Evolutionary conservation across 2,329 filamentous ascomycete species (phyloP).

Genomic region (Nannizzia gypsea): DNA sequence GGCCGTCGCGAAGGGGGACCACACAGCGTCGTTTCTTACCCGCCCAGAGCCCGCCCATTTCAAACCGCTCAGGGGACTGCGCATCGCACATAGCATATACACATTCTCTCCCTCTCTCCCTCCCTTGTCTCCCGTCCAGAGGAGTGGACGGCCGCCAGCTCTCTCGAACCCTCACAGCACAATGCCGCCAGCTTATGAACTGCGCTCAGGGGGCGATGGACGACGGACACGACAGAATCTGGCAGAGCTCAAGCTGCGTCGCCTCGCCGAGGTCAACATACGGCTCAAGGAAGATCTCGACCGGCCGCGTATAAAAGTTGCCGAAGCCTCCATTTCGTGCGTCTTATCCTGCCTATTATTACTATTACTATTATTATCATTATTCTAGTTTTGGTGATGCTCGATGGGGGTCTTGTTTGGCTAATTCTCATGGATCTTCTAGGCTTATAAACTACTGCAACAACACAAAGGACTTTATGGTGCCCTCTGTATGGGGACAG

Average conservation of each 20-base stretch:
- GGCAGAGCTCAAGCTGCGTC: slow-evolving; percentile 93
- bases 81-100: neutral
- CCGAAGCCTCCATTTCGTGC: slow-evolving; percentile 79
- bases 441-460: slow-evolving; percentile 98
- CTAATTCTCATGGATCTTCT: slow-evolving; percentile 10
- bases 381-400: too few relatives aligned
- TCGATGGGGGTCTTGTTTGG: too few relatives aligned
- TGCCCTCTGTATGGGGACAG: slow-evolving; percentile 88
- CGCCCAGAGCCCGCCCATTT: neutral
- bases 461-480: slow-evolving; percentile 97
- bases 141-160: neutral
- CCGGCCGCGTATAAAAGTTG: slow-evolving; percentile 87
- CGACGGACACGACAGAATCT: slow-evolving; percentile 98
- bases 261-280: slow-evolving; percentile 93
- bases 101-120: neutral
- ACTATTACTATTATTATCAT: too few relatives aligned
- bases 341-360: slow-evolving; percentile 20
- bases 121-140: neutral
- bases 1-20: neutral
- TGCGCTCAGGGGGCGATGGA: slow-evolving; percentile 52
- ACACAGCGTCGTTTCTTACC: too few relatives aligned
- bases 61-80: neutral
- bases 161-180: slow-evolving; percentile 1
- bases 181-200: slow-evolving; percentile 54
- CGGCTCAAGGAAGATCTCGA: slow-evolving; percentile 92